phyloP scores from a whole-genome alignment of 345 rosid genomes.

The Cardamine resedifolia region DNA sequence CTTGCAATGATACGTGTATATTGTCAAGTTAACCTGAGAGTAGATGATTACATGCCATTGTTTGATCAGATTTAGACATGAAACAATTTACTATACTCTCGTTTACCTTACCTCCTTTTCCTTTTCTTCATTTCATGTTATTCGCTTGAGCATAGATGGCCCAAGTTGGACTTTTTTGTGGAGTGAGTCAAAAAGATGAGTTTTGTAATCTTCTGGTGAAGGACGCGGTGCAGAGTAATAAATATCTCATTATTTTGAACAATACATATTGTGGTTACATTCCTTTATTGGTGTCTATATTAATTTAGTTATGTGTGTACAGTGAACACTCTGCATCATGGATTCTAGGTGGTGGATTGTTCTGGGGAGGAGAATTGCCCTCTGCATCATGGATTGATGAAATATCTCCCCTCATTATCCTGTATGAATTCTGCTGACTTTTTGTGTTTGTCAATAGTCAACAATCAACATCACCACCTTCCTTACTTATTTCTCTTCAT shows the following conservation, averaged over 20 bases:
- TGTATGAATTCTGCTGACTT: constrained; percentile 40
- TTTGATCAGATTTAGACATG: neutral
- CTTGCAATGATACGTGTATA: neutral
- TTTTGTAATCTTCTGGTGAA: constrained; percentile 62
- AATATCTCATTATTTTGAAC: too few relatives aligned
- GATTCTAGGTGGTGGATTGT: constrained; percentile 91
- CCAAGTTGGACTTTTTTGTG: constrained; percentile 53
- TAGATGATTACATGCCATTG: neutral
- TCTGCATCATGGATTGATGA: constrained; percentile 78
- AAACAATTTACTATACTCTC: neutral
- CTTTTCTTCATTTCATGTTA: neutral
- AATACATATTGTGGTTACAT: neutral
- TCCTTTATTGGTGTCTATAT: constrained; percentile 3
- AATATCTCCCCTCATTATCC: constrained; percentile 62
- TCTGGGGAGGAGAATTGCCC: constrained; percentile 91
- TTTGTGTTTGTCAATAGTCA: neutral
- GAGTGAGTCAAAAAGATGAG: constrained; percentile 59
- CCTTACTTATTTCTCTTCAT: neutral
- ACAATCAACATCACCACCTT: neutral
- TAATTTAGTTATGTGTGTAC: neutral
- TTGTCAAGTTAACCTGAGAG: neutral
- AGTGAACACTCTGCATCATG: constrained; percentile 41
- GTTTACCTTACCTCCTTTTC: too few relatives aligned
- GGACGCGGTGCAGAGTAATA: constrained; percentile 52
- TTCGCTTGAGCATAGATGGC: constrained; percentile 49